Base-by-base conservation (phyloP, 1,139 yeast species). In the Ashbya aceris region DNA sequence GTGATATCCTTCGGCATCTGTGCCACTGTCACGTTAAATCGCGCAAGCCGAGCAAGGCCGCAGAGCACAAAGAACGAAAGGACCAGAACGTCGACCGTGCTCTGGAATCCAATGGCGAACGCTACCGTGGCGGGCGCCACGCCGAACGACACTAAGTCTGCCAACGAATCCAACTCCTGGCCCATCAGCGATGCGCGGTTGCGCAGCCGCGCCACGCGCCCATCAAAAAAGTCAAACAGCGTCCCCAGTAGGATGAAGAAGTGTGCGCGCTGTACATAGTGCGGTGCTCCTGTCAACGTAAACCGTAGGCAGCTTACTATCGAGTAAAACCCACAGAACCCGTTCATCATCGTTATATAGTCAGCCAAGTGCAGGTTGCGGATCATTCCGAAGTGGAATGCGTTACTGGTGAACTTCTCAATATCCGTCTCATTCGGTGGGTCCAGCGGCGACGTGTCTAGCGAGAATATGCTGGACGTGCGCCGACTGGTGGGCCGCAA, bases 61-160 rank as follows among this genome's bases (percentile, higher is more conserved):
- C 97, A 89, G 43, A 91, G 71, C 2, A 91, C 96, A 74, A 94
- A 89, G 62, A 77, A 83, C 1, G 87, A 73, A 50, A 91, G 73
- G 31, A 84, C 61, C 45, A 85, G 69, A 8, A 80, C 84, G 60
- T 91, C 98, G 12, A 79, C 61, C 0, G 95, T 82, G 3, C 96
- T 69, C 58, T 83, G 84, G 61, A 89, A 77, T 2, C 98, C 98
- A 58, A 89, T 76, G 31, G 91, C 79, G 62, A 87, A 91, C 2
- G 95, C 98, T 62, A 86, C 82, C 12, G 89, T 74, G 1, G 96
- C 95, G 4, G 96, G 96, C 4, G 93, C 85, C 17, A 87, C 95
- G 47, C 95, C 94, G 62, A 89, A 89, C 11, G 95, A 82, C 28
- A 91, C 77, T 58, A 91, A 76, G 65, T 91, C 98, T 20, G 98